Evolutionary conservation across 2,329 filamentous ascomycete species (phyloP).

Genomic region (Fusarium sp.): DNA sequence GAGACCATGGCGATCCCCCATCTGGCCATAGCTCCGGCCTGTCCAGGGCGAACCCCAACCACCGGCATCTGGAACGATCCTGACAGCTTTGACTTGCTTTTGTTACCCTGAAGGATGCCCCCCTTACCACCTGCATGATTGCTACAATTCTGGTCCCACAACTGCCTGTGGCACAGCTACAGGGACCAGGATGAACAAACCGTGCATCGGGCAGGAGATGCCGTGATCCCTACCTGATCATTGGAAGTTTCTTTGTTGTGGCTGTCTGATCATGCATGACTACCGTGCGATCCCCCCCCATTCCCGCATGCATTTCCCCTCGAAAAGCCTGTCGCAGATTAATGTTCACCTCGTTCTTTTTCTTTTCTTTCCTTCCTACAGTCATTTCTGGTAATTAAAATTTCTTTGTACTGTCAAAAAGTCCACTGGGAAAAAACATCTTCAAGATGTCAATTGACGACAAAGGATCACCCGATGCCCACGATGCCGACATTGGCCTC

Average conservation of each 20-base stretch:
- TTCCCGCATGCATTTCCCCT: slow-evolving; percentile 25
- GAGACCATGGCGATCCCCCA: not conserved
- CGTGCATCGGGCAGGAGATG: not conserved
- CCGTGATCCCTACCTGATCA: not conserved
- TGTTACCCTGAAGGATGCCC: not conserved
- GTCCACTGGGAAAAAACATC: not conserved
- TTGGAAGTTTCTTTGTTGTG: not conserved
- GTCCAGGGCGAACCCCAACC: not conserved
- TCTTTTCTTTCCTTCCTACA: slow-evolving; percentile 1
- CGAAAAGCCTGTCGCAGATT: slow-evolving; percentile 15
- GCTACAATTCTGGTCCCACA: not conserved
- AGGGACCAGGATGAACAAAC: slow-evolving; percentile 11
- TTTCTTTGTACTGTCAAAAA: not conserved
- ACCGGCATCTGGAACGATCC: not conserved
- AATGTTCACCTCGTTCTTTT: not conserved
- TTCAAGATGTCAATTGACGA: slow-evolving; percentile 26
- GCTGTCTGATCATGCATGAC: slow-evolving; percentile 8
- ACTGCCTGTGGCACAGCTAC: not conserved
- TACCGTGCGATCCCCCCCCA: not conserved
- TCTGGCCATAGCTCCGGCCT: not conserved
- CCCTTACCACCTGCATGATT: not conserved
- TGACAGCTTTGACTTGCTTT: not conserved
- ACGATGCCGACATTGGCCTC: not conserved
- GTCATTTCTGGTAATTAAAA: not conserved
- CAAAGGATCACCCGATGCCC: slow-evolving; percentile 17